Conservation (phyloP, 2,329 filamentous ascomycete species). For the Incumbomyces lentus region DNA sequence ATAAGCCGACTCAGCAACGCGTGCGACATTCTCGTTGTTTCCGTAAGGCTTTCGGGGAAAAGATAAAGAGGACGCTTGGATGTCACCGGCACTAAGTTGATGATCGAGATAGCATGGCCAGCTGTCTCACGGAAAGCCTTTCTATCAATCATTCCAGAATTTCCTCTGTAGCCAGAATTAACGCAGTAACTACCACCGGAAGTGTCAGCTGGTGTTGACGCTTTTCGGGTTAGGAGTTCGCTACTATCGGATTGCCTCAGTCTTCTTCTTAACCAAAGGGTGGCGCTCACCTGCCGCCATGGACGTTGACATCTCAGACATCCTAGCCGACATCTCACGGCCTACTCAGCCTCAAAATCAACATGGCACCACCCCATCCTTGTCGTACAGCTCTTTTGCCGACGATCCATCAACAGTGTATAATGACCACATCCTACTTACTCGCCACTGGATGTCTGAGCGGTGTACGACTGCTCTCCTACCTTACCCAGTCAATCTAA, state of each 20-base stretch:
- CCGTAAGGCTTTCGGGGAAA: no score
- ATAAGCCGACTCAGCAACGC: no score
- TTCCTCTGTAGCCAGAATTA: no score
- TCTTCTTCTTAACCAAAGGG: neutral
- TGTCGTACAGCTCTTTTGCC: neutral
- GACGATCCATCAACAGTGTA: constrained; percentile 15
- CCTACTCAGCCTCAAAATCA: constrained; percentile 34
- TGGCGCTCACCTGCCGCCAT: constrained; percentile 6
- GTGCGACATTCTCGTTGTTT: no score
- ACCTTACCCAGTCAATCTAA: constrained; percentile 62
- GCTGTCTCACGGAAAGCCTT: no score
- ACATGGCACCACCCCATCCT: constrained; percentile 36
- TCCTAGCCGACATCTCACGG: constrained; percentile 41
- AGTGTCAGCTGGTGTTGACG: neutral
- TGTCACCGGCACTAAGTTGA: no score
- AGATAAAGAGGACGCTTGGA: no score
- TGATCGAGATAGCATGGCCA: no score
- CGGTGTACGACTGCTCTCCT: constrained; percentile 82
- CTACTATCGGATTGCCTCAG: neutral
- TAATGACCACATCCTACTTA: constrained; percentile 75
- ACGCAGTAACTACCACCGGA: no score
- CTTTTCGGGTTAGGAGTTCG: neutral
- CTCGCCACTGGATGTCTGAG: constrained; percentile 87
- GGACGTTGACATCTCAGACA: constrained; percentile 29
- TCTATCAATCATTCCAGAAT: no score